phyloP scores from a whole-genome alignment of 306 rosid species.

The Clitoria ternatea region DNA sequence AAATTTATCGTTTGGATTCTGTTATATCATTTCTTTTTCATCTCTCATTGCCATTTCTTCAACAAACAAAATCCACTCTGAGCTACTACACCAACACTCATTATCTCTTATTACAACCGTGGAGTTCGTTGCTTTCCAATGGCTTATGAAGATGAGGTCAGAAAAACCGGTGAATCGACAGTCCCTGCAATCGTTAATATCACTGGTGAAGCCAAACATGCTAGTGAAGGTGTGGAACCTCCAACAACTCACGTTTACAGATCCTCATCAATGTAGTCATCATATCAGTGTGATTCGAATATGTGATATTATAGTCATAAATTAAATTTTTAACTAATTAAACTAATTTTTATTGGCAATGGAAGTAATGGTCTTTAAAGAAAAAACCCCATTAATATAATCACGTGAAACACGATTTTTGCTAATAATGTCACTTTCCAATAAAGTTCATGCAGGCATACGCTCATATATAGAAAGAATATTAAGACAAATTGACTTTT shows the following conservation, averaged over 20 bases:
- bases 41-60: background rate
- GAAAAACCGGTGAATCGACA: constrained; percentile 33
- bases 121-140: constrained; percentile 14
- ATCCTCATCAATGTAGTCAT: too few species aligned
- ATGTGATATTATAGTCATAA: too few species aligned
- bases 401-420: background rate
- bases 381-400: background rate
- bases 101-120: background rate
- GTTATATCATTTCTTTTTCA: background rate
- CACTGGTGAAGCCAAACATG: constrained; percentile 43
- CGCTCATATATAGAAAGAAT: too few species aligned
- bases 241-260: too few species aligned
- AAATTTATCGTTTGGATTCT: background rate
- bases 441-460: background rate
- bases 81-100: too few species aligned
- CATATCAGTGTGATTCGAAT: too few species aligned
- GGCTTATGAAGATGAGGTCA: constrained; percentile 44
- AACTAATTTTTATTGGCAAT: too few species aligned
- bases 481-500: too few species aligned
- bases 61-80: background rate
- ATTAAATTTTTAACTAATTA: too few species aligned
- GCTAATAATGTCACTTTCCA: background rate
- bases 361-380: background rate
- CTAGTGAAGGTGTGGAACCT: constrained; percentile 43
- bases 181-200: constrained; percentile 39